Base-by-base conservation (phyloP, 2,329 filamentous ascomycete species). In the Sarocladiaceae sp. region DNA sequence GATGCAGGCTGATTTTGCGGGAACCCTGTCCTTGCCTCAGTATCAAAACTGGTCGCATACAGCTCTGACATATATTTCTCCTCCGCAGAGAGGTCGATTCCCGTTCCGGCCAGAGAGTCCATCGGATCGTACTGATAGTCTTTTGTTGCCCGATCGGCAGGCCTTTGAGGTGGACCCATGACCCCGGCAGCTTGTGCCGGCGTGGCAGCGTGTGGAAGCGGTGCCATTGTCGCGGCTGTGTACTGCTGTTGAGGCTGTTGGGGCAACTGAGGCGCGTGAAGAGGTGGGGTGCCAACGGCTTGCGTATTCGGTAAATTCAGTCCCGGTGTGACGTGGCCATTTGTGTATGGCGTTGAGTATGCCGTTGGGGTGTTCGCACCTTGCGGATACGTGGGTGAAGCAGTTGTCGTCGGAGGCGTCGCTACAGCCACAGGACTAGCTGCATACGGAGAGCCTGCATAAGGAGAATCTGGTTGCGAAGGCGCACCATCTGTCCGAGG, bases 1-100 rank as follows among this genome's bases (percentile, higher is more conserved):
- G 73, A 66, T 12, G 80, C 78, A 1, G 82, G 70, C 7, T 76
- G 71, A 55, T 86, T 80, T 5, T 69, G 64, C 17, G 67, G 60
- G 20, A 81, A 70, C 13, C 84, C 72, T 44, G 77, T 74, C 62
- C 77, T 69, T 50, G 76, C 69, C 59, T 83, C 73, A 51, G 66
- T 62, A 52, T 74, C 71, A 54, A 74, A 76, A 8, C 76, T 62
- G 29, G 67, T 76, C 40, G 81, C 79, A 63, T 84, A 86, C 53
- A 83, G 75, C 54, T 83, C 84, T 40, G 89, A 85, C 66, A 94
- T 77, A 58, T 84, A 88, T 60, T 91, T 88, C 63, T 95, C 90
- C 67, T 96, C 92, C 57, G 90, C 90, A 54, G 87, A 84, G 44
- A 96, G 71, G 71, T 96, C 89, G 57, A 97, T 90, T 48, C 90